These are phyloP conservation scores for Fusarium sp. DNA, from an alignment of 2,329 filamentous ascomycete genomes.

Conservation along the genomic window DNA sequence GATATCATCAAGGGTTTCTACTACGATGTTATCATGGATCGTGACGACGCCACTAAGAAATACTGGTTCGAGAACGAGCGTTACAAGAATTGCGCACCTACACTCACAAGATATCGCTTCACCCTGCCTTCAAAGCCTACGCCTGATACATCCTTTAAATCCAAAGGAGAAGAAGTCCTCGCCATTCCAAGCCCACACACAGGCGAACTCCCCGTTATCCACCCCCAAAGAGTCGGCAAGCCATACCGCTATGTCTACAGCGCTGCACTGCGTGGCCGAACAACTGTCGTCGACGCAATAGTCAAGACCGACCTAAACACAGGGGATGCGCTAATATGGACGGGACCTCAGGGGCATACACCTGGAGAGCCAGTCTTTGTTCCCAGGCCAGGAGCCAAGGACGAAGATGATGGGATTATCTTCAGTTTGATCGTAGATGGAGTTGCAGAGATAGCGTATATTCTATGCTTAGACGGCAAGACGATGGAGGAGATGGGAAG, in stretches of 20 bases:
- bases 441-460: slow-evolving; percentile 66
- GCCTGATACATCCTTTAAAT: slow-evolving; percentile 27
- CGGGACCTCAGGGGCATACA: slow-evolving; percentile 66
- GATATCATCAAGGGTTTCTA: slow-evolving; percentile 76
- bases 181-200: slow-evolving; percentile 63
- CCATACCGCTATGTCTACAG: slow-evolving; percentile 72
- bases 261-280: slow-evolving; percentile 65
- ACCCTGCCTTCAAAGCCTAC: slow-evolving; percentile 45
- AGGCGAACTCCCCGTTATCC: slow-evolving; percentile 75
- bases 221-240: slow-evolving; percentile 63
- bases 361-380: slow-evolving; percentile 79
- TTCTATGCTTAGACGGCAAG: slow-evolving; percentile 72
- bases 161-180: slow-evolving; percentile 51
- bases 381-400: slow-evolving; percentile 53
- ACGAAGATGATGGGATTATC: slow-evolving; percentile 72
- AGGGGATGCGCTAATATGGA: slow-evolving; percentile 66
- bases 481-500: slow-evolving; percentile 72
- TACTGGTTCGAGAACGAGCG: slow-evolving; percentile 57
- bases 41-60: slow-evolving; percentile 57
- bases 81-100: slow-evolving; percentile 50
- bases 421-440: slow-evolving; percentile 74
- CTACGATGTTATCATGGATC: slow-evolving; percentile 73
- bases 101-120: slow-evolving; percentile 59
- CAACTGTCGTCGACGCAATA: slow-evolving; percentile 70
- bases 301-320: slow-evolving; percentile 73